A percentile compares a stretch with the other conserved stretches of the same genome.
Conservation (phyloP, 768 basidiomycete species). For the Rhodotorula sphaerocarpa region DNA sequence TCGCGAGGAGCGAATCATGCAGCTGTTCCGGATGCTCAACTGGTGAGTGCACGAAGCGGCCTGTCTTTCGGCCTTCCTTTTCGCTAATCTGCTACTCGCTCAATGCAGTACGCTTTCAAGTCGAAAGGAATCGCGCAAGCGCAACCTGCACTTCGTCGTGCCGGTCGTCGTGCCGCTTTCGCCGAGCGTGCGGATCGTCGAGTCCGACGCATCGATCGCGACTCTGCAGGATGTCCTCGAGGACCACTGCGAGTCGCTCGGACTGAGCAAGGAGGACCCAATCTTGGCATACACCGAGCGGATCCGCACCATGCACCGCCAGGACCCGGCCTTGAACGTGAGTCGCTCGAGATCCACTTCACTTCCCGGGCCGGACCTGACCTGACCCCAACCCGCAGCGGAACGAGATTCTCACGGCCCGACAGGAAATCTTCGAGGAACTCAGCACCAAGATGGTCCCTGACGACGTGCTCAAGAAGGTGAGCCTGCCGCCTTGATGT, state of each 20-base stretch:
- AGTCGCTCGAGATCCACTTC: background rate
- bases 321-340: conserved; percentile 13
- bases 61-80: conserved; percentile 9
- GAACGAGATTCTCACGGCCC: conserved; percentile 53
- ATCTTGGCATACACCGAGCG: conserved; percentile 79
- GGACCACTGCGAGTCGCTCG: conserved; percentile 64
- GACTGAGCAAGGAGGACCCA: conserved; percentile 78
- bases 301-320: conserved; percentile 46
- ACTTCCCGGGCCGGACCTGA: background rate
- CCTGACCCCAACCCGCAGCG: conserved; percentile 43
- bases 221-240: conserved; percentile 91
- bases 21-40: conserved; percentile 89
- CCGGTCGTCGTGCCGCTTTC: conserved; percentile 73
- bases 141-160: conserved; percentile 83
- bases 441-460: conserved; percentile 78
- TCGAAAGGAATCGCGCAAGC: conserved; percentile 85
- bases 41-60: no score
- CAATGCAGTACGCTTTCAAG: conserved; percentile 65
- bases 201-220: conserved; percentile 84
- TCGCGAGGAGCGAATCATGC: conserved; percentile 84
- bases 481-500: conserved; percentile 44
- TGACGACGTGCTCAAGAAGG: conserved; percentile 73
- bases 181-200: conserved; percentile 71
- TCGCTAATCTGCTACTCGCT: conserved; percentile 9
- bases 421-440: conserved; percentile 72